phyloP scores from a whole-genome alignment of 352 stramenopile species.

The Ophiocytium majus region DNA sequence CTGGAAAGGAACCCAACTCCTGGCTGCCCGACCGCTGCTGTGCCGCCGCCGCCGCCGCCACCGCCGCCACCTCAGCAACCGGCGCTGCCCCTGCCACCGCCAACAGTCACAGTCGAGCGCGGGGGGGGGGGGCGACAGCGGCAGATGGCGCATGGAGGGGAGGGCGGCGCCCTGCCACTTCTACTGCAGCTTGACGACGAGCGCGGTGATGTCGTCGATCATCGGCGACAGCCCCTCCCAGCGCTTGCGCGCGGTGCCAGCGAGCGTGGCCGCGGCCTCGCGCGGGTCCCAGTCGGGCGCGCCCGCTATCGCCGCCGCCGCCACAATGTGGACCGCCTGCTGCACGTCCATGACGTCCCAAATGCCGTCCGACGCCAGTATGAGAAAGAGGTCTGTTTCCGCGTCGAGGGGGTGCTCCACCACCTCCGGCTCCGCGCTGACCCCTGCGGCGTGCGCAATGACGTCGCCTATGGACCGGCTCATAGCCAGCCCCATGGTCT shows the following conservation, averaged over 20 bases:
- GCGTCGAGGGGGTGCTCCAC: constrained; percentile 63
- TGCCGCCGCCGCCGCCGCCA: no score
- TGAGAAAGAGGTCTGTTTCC: constrained; percentile 74
- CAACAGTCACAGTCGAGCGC: no score
- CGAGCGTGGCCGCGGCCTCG: constrained; percentile 39
- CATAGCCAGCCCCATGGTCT: constrained; percentile 80
- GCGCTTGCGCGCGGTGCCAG: constrained; percentile 58
- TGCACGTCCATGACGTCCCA: constrained; percentile 71
- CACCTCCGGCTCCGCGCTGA: constrained; percentile 82
- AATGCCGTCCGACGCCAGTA: constrained; percentile 94
- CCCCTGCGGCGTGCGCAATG: constrained; percentile 80
- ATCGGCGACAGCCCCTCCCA: constrained; percentile 56
- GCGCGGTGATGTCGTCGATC: constrained; percentile 55
- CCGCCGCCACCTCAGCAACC: no score
- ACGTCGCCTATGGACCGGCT: constrained; percentile 82
- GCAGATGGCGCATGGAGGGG: no score
- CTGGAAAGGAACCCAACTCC: no score
- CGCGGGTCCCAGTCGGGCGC: constrained; percentile 24
- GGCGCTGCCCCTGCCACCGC: no score
- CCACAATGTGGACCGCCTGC: constrained; percentile 69
- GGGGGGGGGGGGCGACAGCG: no score
- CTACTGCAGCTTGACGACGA: constrained; percentile 44
- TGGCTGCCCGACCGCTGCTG: no score
- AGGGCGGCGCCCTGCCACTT: constrained; percentile 58
- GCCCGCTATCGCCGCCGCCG: constrained; percentile 19